Base-by-base conservation (phyloP, 2,329 filamentous ascomycete genomes). In the Rhynchosporium agropyri region DNA sequence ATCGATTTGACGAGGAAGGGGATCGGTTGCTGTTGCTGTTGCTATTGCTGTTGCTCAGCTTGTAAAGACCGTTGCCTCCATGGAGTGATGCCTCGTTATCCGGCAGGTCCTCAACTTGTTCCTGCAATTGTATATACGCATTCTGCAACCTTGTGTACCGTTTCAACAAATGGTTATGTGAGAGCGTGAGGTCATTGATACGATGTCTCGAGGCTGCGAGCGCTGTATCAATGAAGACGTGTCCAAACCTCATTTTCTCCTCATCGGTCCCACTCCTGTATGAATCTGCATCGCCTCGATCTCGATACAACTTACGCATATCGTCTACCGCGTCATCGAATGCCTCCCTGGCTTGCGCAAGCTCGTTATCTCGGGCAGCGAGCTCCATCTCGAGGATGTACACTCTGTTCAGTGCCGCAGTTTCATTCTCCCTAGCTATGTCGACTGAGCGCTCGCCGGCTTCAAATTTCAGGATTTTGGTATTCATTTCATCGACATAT, bases 401-500 rank as follows among this genome's bases (percentile, higher is more conserved):
- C 6, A 87, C 80, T 57, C 84, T 82, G 61, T 80, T 83, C 43
- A 86, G 80, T 12, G 88, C 80, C 36, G 83, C 79, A 15, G 84
- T 82, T 1, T 85, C 83, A 33, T 83, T 81, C n/a, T 83, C 80
- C 53, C 84, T 80, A 0, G 84, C 81, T 26, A 77, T 76, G 60
- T 87, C 80, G 46, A 85, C 81, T 63, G 87, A 84, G 40, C 83
- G 77, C 69, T 91, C 86, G 50, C 82, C 82, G 48, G 85, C 84
- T 70, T 91, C 87, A 60, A 84, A 83, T 53, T 86, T 83, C 2
- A 85, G 81, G 65, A 90, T 80, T 26, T 83, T 81, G 15, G 81
- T 80, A n/a, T 84, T 83, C 33, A 91, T 77, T 33, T 83, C 80
- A 28, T 82, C 78, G 2, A 89, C 81, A 67, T 90, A 84, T 0